These are phyloP conservation scores for Tetrastigma voinierianum DNA, from an alignment of 164 flowering plant genomes.

Conservation along the genomic window DNA sequence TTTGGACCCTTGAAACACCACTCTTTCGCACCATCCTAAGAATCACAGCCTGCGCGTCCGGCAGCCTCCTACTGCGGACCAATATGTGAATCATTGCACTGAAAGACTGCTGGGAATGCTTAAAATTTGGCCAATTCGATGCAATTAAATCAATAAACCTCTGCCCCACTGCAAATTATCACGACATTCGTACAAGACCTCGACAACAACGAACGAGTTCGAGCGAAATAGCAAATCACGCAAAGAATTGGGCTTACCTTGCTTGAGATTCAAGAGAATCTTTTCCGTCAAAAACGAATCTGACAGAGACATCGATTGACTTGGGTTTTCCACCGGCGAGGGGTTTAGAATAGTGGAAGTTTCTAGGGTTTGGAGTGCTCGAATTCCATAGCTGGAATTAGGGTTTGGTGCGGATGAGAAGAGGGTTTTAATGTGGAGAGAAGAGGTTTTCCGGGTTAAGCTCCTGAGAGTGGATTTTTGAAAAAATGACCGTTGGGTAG, in stretches of 20 bases:
- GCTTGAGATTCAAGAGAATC: conserved; percentile 38
- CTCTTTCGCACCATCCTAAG: conserved; percentile 76
- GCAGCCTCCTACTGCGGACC: conserved; percentile 46
- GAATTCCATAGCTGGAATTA: neutral
- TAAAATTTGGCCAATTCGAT: conserved; percentile 27
- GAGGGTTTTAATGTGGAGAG: neutral
- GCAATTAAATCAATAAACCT: conserved; percentile 49
- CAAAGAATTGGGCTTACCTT: conserved; percentile 29
- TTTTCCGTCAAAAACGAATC: conserved; percentile 47
- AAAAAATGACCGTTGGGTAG: conserved; percentile 11
- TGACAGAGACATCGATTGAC: conserved; percentile 13
- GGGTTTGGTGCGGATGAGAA: conserved; percentile 14
- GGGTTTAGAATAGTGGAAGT: neutral
- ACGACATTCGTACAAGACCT: conserved; percentile 51
- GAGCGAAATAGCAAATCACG: conserved; percentile 17
- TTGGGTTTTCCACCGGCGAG: neutral
- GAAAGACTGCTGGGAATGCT: conserved; percentile 53
- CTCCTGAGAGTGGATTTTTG: conserved; percentile 2
- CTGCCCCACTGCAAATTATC: conserved; percentile 43
- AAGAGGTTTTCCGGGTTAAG: neutral
- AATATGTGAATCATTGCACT: conserved; percentile 65
- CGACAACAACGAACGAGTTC: conserved; percentile 39
- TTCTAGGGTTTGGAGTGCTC: conserved; percentile 13
- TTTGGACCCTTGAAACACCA: conserved; percentile 57
- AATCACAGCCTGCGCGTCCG: conserved; percentile 78